Conservation (phyloP, 2,329 filamentous ascomycete species). For the Diaporthe sp. region DNA sequence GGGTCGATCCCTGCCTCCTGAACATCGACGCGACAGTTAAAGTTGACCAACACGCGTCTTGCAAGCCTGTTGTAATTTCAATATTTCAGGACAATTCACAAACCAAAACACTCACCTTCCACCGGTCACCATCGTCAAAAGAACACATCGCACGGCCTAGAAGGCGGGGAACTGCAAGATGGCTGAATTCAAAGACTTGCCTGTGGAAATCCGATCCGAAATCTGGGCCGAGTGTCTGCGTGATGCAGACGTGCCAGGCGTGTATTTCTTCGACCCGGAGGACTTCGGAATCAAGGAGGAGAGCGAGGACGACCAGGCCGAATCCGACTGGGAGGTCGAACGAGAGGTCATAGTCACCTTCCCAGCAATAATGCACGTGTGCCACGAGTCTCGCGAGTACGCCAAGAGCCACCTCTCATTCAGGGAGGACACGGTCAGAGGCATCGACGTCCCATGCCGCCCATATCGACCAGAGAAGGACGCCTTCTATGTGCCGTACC, state of each 20-base stretch:
- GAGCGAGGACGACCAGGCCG: background rate
- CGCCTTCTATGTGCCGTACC: conserved; percentile 17
- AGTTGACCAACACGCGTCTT: conserved; percentile 14
- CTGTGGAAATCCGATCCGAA: conserved; percentile 7
- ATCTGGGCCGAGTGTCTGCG: conserved; percentile 9
- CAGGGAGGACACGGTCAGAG: background rate
- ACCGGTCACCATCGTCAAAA: background rate
- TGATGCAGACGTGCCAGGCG: background rate
- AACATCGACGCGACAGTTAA: conserved; percentile 3
- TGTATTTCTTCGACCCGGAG: conserved; percentile 20
- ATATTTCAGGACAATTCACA: background rate
- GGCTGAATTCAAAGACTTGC: background rate
- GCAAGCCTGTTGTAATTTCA: background rate
- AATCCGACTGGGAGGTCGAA: conserved; percentile 14
- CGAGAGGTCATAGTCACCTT: conserved; percentile 14
- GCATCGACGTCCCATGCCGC: conserved; percentile 4
- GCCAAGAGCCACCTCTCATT: conserved; percentile 17
- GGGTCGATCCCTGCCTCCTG: conserved; percentile 1
- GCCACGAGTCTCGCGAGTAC: conserved; percentile 31
- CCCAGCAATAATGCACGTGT: conserved; percentile 24
- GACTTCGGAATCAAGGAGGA: background rate
- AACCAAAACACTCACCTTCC: background rate
- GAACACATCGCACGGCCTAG: background rate
- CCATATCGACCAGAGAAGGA: conserved; percentile 14
- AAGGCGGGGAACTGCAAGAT: background rate